These are phyloP conservation scores for Strigomonas galati DNA, from an alignment of 208 protist genomes.

Conservation along the genomic window DNA sequence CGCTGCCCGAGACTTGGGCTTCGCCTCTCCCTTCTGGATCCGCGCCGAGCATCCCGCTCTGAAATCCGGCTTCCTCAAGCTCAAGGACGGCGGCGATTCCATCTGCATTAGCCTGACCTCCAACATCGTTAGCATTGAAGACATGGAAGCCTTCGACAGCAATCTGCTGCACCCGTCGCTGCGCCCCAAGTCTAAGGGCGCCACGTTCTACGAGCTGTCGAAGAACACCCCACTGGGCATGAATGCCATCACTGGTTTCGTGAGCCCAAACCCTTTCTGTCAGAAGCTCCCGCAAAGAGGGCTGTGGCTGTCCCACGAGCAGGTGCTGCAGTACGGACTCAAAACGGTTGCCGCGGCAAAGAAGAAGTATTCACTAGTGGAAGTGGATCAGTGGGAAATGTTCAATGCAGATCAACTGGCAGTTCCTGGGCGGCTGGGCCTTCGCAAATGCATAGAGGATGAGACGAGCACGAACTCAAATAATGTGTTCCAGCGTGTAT, in stretches of 20 bases:
- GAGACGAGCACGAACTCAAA: not conserved
- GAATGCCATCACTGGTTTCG: conserved; percentile 74
- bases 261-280: conserved; percentile 73
- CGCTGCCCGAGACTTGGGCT: conserved; percentile 62
- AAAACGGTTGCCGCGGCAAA: conserved; percentile 29
- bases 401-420: conserved; percentile 85
- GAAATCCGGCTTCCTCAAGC: conserved; percentile 51
- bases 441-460: conserved; percentile 23
- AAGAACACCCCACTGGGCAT: conserved; percentile 57
- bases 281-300: conserved; percentile 55
- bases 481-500: conserved; percentile 24
- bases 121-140: conserved; percentile 50
- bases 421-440: conserved; percentile 71
- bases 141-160: conserved; percentile 46
- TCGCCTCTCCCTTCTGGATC: conserved; percentile 87
- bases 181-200: conserved; percentile 12
- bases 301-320: conserved; percentile 83
- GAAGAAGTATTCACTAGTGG: conserved; percentile 36
- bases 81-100: conserved; percentile 74
- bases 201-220: conserved; percentile 11
- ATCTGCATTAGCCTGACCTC: conserved; percentile 79
- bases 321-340: conserved; percentile 61
- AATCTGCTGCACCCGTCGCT: conserved; percentile 55
- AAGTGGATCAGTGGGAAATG: conserved; percentile 82
- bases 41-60: conserved; percentile 56